Percentiles rank a stretch among this genome's conserved stretches.
These are phyloP conservation scores for Hypoxylon sp. DNA, from an alignment of 2,329 filamentous ascomycete species.

Conservation along the genomic window DNA sequence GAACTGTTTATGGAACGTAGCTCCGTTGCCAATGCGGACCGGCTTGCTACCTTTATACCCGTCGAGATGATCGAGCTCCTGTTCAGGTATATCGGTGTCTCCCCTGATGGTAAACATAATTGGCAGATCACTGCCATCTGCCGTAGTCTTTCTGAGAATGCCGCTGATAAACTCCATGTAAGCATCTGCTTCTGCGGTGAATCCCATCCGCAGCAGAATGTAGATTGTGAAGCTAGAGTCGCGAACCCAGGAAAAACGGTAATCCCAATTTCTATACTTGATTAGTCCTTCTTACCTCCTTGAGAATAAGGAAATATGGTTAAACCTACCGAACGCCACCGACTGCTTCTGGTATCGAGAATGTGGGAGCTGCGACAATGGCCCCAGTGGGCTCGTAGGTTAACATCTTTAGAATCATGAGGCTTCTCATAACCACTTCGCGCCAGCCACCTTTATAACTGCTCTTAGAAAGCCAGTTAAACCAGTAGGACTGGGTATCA, in stretches of 20 bases:
- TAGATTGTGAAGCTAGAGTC: conserved; percentile 86
- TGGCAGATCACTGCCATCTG: conserved; percentile 73
- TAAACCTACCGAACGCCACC: conserved; percentile 68
- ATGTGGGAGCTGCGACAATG: conserved; percentile 82
- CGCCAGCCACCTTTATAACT: conserved; percentile 80
- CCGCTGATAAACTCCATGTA: conserved; percentile 86
- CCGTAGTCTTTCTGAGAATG: conserved; percentile 74
- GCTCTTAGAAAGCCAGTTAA: conserved; percentile 79
- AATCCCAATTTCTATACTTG: conserved; percentile 73
- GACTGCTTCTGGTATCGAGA: conserved; percentile 82
- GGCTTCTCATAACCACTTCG: conserved; percentile 78
- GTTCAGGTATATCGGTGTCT: conserved; percentile 80
- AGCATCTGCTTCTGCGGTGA: conserved; percentile 80
- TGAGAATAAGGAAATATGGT: not conserved
- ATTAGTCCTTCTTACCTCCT: conserved; percentile 30
- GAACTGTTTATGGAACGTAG: conserved; percentile 81
- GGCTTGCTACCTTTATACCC: conserved; percentile 80
- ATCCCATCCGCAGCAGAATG: conserved; percentile 81
- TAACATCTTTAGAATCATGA: conserved; percentile 82
- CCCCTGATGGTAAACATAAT: conserved; percentile 88
- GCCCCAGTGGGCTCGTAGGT: conserved; percentile 85
- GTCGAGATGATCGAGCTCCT: conserved; percentile 77
- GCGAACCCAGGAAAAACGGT: conserved; percentile 83
- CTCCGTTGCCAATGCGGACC: conserved; percentile 83
- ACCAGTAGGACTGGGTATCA: conserved; percentile 80